phyloP scores from a whole-genome alignment of 169 alveolate genomes.

The Plasmodium falciparum region DNA sequence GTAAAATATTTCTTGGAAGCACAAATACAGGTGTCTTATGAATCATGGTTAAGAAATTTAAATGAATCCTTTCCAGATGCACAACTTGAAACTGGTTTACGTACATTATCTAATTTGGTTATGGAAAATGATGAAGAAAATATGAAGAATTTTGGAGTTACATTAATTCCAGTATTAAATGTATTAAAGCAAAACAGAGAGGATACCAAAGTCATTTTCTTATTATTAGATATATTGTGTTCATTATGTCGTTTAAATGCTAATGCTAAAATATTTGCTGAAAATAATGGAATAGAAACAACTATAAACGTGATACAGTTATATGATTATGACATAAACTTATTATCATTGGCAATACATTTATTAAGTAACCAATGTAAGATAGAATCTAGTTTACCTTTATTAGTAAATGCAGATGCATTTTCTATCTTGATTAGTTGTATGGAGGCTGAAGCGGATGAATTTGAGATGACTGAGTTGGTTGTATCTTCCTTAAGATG shows the following conservation, averaged over 20 bases:
- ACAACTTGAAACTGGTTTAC: slow-evolving; percentile 88
- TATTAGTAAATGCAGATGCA: slow-evolving; percentile 89
- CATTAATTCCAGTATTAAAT: slow-evolving; percentile 85
- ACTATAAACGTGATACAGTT: slow-evolving; percentile 85
- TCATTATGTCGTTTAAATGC: slow-evolving; percentile 89
- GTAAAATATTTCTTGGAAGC: slow-evolving; percentile 86
- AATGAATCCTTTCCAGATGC: slow-evolving; percentile 85
- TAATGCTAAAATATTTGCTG: slow-evolving; percentile 86
- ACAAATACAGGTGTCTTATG: slow-evolving; percentile 82
- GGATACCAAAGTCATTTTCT: slow-evolving; percentile 87
- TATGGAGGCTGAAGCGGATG: slow-evolving; percentile 85
- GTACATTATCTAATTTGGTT: slow-evolving; percentile 91
- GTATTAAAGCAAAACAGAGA: slow-evolving; percentile 87
- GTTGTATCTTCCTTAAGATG: slow-evolving; percentile 90
- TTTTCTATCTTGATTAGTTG: slow-evolving; percentile 88
- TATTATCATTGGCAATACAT: slow-evolving; percentile 90
- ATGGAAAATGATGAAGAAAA: slow-evolving; percentile 91
- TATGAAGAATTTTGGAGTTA: slow-evolving; percentile 89
- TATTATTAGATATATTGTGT: slow-evolving; percentile 89
- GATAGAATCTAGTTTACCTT: slow-evolving; percentile 85
- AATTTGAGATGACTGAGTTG: slow-evolving; percentile 88
- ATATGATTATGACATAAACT: slow-evolving; percentile 88
- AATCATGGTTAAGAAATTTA: slow-evolving; percentile 85
- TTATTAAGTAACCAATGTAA: slow-evolving; percentile 88
- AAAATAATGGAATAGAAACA: slow-evolving; percentile 87